A percentile compares a stretch with the other conserved stretches of the same genome.
These are phyloP conservation scores for Talaromyces ruber DNA, from an alignment of 495 filamentous ascomycete species.

Conservation along the genomic window DNA sequence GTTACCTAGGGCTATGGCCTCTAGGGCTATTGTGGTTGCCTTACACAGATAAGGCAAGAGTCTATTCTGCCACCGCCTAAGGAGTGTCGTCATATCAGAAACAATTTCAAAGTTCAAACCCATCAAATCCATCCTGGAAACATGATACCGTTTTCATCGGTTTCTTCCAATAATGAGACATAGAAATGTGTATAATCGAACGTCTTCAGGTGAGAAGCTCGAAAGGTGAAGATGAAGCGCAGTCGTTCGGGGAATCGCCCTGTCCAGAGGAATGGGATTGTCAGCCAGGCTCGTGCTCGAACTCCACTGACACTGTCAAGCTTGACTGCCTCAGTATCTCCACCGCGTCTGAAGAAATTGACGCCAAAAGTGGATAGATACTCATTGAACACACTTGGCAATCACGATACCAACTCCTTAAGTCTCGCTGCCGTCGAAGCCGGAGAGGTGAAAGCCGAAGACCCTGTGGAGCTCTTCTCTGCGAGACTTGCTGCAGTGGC, in stretches of 20 bases:
- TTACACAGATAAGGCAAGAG: neutral
- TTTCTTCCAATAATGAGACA: neutral
- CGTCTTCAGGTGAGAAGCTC: neutral
- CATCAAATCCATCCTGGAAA: neutral
- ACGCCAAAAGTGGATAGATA: neutral
- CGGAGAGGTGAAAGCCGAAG: slow-evolving; percentile 38
- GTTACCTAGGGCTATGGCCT: neutral
- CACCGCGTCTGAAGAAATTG: slow-evolving; percentile 5
- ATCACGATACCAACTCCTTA: neutral
- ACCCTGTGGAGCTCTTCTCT: slow-evolving; percentile 47
- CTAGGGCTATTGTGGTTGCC: neutral
- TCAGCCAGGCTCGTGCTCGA: neutral
- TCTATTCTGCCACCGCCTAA: neutral
- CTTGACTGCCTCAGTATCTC: slow-evolving; percentile 8
- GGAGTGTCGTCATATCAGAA: neutral
- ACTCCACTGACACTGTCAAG: neutral
- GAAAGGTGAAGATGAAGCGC: neutral
- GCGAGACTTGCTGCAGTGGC: slow-evolving; percentile 23
- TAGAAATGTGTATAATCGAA: neutral
- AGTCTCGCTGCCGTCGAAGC: slow-evolving; percentile 48
- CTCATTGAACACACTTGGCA: neutral
- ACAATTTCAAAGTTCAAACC: neutral
- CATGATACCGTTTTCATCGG: neutral
- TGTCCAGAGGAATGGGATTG: neutral
- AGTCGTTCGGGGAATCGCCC: neutral